Evolutionary conservation across 1,284 basidiomycete species (phyloP), one percentile per base, ranked within the genome.

Genomic region (Thecaphora thlaspeos): DNA sequence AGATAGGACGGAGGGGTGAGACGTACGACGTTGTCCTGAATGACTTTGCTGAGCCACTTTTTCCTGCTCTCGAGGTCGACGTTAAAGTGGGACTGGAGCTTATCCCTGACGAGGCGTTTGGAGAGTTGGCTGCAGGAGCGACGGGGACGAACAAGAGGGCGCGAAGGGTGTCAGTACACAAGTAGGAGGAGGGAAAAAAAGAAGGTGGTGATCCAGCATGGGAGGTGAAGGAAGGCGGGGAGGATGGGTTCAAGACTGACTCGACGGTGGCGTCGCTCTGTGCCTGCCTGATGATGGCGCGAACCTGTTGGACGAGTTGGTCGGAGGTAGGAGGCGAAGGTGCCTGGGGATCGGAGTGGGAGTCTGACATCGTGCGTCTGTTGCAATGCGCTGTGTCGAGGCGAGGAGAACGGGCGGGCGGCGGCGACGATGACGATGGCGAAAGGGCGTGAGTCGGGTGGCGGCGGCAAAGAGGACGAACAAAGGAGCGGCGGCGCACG

Each of bases 41-140:
- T 44, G 18, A 40, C 51, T 10, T 43, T 3, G 30, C 39, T 48
- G 34, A 65, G 43, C 42, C 46, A 36, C 43, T 57, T 55, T 39
- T 65, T 65, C 22, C 42, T 44, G 18, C 28, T 4, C 21, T 61
- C 46, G 21, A 65, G 48, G 28, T 57, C 46, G 32, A 58, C 51
- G 21, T 47, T 55, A 28, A 58, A 65, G 23, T 55, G 51, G 2
- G 49, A 43, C 15, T 34, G 26, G 23, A 65, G 55, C 43, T 46
- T 48, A 7, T 49, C 41, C 14, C 62, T 51, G 17, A 61, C 24
- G 19, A 41, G 43, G 12, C 52, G 49, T 28, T 55, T 61, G 2
- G 57, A 37, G n/a, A 51, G 39, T 10, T 60, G 24, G 12, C 60
- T 58, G 46, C 21, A 23, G 37, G 12, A n/a, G 4, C 8, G 38